phyloP scores from a whole-genome alignment of 2,329 filamentous ascomycete species.

The Teratosphaeria zuluensis region DNA sequence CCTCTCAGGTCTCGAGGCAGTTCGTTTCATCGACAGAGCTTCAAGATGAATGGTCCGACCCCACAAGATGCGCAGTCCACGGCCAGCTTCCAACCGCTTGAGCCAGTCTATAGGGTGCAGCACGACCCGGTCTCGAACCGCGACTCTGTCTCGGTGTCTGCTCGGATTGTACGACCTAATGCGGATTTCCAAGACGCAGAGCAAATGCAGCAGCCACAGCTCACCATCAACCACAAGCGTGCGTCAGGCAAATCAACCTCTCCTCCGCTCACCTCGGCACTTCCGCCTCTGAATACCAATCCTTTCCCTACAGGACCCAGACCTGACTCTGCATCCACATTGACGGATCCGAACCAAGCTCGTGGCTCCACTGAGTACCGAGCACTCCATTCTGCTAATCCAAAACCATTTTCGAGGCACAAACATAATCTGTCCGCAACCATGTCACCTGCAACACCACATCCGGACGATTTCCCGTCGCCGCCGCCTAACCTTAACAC shows the following conservation, averaged over 20 bases:
- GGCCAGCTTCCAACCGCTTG: conserved; percentile 11
- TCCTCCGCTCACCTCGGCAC: background rate
- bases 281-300: conserved; percentile 4
- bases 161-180: conserved; percentile 64
- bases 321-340: background rate
- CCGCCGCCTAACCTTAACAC: conserved; percentile 15
- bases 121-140: conserved; percentile 32
- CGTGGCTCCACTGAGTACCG: conserved; percentile 10
- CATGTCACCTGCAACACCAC: conserved; percentile 4
- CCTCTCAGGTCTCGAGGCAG: conserved; percentile 10
- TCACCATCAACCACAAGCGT: conserved; percentile 52
- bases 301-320: background rate
- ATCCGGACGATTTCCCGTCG: conserved; percentile 15
- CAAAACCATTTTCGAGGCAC: conserved; percentile 12
- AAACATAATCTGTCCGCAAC: conserved; percentile 4
- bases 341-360: background rate
- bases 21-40: conserved; percentile 12
- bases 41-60: conserved; percentile 3
- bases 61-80: conserved; percentile 4
- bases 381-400: conserved; percentile 9
- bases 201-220: conserved; percentile 41
- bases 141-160: conserved; percentile 81
- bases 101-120: conserved; percentile 33
- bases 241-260: conserved; percentile 2
- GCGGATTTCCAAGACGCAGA: conserved; percentile 14